Percentiles rank a stretch among this genome's conserved stretches.
Evolutionary conservation across 192 early-diverging fungal species (phyloP).

Genomic region (Backusella parvicylindrica): DNA sequence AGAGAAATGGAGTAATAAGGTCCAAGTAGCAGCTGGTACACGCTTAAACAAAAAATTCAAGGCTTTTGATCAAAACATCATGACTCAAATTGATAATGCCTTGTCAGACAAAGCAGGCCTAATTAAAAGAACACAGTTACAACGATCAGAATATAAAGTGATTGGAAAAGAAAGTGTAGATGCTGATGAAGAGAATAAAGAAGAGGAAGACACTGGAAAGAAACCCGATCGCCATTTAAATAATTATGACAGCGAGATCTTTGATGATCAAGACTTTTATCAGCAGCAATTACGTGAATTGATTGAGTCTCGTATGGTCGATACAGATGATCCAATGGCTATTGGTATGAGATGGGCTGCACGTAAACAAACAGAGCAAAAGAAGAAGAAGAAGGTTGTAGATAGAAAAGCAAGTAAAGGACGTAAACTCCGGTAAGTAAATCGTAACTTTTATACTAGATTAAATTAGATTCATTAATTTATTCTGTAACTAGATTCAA

Average conservation of each 20-base stretch:
- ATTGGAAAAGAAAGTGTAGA: conserved; percentile 39
- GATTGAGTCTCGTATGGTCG: conserved; percentile 90
- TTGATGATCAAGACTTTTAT: conserved; percentile 97
- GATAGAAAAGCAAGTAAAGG: conserved; percentile 92
- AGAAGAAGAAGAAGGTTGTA: conserved; percentile 72
- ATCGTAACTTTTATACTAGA: background rate
- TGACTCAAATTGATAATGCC: conserved; percentile 34
- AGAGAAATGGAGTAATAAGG: conserved; percentile 93
- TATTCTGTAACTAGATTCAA: conserved; percentile 60
- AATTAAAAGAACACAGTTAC: conserved; percentile 83
- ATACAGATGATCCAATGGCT: conserved; percentile 84
- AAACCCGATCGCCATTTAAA: conserved; percentile 56
- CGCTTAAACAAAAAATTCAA: conserved; percentile 90
- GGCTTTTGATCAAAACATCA: conserved; percentile 76
- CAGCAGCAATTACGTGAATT: conserved; percentile 90
- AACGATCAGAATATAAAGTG: conserved; percentile 66
- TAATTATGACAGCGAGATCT: conserved; percentile 84
- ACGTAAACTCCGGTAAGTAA: conserved; percentile 67
- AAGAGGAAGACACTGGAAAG: conserved; percentile 30
- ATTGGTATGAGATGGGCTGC: conserved; percentile 83
- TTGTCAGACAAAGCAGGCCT: conserved; percentile 72
- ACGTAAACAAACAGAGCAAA: conserved; percentile 55
- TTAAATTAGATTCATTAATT: background rate
- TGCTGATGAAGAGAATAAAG: conserved; percentile 22
- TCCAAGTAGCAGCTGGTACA: conserved; percentile 66